Conservation (phyloP, 495 filamentous ascomycete genomes). For the Talaromyces ruber region DNA sequence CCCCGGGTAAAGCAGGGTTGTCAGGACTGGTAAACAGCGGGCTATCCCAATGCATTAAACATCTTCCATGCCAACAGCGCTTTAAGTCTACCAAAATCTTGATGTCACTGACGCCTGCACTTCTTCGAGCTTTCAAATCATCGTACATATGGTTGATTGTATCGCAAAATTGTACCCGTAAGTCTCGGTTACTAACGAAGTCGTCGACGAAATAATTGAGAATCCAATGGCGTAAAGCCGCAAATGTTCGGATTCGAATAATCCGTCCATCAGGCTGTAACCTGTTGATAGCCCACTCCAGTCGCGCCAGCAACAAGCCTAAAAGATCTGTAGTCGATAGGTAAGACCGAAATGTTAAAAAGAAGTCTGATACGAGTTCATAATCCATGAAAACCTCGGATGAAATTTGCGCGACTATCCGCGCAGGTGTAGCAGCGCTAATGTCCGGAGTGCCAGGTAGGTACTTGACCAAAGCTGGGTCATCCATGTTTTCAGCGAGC, state of each 20-base stretch:
- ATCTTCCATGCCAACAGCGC: slow-evolving; percentile 93
- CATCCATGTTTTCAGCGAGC: slow-evolving; percentile 63
- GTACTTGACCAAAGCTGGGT: slow-evolving; percentile 79
- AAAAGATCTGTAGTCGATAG: slow-evolving; percentile 67
- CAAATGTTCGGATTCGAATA: slow-evolving; percentile 91
- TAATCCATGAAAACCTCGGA: slow-evolving; percentile 95
- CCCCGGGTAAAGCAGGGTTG: slow-evolving; percentile 68
- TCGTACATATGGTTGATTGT: slow-evolving; percentile 70
- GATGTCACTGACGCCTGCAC: slow-evolving; percentile 60
- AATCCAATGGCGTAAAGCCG: slow-evolving; percentile 95
- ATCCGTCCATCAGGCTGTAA: slow-evolving; percentile 80
- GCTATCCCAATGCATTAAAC: slow-evolving; percentile 79
- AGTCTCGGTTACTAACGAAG: slow-evolving; percentile 72
- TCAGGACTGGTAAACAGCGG: slow-evolving; percentile 55
- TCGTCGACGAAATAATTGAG: slow-evolving; percentile 97
- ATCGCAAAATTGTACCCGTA: slow-evolving; percentile 74
- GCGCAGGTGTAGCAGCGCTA: slow-evolving; percentile 79
- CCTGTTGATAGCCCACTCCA: slow-evolving; percentile 79
- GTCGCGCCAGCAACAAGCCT: slow-evolving; percentile 70
- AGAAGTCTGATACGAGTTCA: slow-evolving; percentile 95
- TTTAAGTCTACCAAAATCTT: slow-evolving; percentile 93
- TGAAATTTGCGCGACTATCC: slow-evolving; percentile 95
- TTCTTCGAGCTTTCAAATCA: slow-evolving; percentile 44
- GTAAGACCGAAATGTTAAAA: slow-evolving; percentile 87
- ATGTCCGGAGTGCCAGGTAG: slow-evolving; percentile 63